Evolutionary conservation across 2,329 filamentous ascomycete species (phyloP).

Genomic region (Arthroderma sp.): DNA sequence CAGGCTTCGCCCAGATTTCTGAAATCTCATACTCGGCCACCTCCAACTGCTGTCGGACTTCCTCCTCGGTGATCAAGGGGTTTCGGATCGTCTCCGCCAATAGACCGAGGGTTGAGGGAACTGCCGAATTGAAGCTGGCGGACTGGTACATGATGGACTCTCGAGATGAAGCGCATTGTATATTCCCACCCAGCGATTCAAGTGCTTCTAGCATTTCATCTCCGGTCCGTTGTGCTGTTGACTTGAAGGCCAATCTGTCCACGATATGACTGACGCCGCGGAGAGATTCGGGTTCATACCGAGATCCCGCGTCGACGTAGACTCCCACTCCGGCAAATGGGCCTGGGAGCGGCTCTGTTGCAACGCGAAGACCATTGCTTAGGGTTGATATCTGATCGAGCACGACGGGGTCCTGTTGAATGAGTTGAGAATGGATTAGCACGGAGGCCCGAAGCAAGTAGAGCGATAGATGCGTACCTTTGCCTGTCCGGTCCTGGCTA

Average conservation of each 20-base stretch:
- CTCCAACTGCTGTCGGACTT: conserved; percentile 73
- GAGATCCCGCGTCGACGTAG: conserved; percentile 87
- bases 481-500: too few species aligned
- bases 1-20: conserved; percentile 96
- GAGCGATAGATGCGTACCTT: too few species aligned
- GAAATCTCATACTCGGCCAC: conserved; percentile 92
- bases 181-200: conserved; percentile 83
- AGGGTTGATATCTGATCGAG: conserved; percentile 80
- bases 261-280: conserved; percentile 91
- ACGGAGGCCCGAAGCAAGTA: too few species aligned
- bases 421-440: too few species aligned
- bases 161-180: conserved; percentile 88
- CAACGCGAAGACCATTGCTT: conserved; percentile 83
- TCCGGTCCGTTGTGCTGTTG: conserved; percentile 55
- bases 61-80: conserved; percentile 69
- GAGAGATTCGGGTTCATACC: conserved; percentile 76
- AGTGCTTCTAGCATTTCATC: conserved; percentile 81
- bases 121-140: conserved; percentile 88
- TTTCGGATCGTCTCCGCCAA: conserved; percentile 89
- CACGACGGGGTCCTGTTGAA: conserved; percentile 60
- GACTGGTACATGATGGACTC: conserved; percentile 99
- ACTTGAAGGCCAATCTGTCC: conserved; percentile 89
- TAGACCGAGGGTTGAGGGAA: conserved; percentile 66
- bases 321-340: conserved; percentile 92
- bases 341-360: conserved; percentile 84